These are phyloP conservation scores for Cyclotella baltica DNA, from an alignment of 108 stramenopile genomes.

Conservation along the genomic window DNA sequence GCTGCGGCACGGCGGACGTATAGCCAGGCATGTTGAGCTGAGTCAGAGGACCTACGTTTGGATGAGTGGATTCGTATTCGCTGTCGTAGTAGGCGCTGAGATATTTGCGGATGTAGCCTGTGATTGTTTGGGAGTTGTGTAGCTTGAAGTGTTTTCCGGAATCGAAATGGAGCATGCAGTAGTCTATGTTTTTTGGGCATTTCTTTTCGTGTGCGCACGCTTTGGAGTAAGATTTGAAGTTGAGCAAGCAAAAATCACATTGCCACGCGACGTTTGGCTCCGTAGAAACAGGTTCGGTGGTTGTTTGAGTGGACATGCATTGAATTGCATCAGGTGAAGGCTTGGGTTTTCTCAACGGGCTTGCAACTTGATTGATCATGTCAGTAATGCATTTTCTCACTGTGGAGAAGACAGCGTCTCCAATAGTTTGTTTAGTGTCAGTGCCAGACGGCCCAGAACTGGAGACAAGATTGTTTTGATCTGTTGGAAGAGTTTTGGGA, in stretches of 20 bases:
- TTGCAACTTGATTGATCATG: background rate
- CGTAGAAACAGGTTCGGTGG: background rate
- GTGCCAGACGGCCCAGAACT: background rate
- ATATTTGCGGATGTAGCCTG: slow-evolving; percentile 45
- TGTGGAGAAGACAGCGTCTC: background rate
- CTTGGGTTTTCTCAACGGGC: background rate
- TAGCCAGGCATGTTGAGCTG: slow-evolving; percentile 50
- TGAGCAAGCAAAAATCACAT: slow-evolving; percentile 30
- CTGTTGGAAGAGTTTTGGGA: no score
- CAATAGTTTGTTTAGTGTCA: background rate
- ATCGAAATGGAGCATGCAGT: slow-evolving; percentile 53
- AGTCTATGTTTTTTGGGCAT: slow-evolving; percentile 33
- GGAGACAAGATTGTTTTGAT: no score
- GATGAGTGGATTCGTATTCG: slow-evolving; percentile 26
- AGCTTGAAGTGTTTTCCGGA: slow-evolving; percentile 53
- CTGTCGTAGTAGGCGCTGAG: slow-evolving; percentile 37
- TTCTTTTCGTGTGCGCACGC: slow-evolving; percentile 36
- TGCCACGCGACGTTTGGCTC: slow-evolving; percentile 3
- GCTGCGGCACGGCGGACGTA: slow-evolving; percentile 52
- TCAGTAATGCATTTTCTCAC: background rate
- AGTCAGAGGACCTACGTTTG: slow-evolving; percentile 17
- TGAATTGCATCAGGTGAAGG: background rate
- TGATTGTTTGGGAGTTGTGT: slow-evolving; percentile 33
- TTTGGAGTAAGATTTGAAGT: background rate
- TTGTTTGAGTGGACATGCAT: background rate